Evolutionary conservation across 306 rosid genomes (phyloP), one percentile per base, ranked within the genome.

Genomic region (Coriaria nepalensis): DNA sequence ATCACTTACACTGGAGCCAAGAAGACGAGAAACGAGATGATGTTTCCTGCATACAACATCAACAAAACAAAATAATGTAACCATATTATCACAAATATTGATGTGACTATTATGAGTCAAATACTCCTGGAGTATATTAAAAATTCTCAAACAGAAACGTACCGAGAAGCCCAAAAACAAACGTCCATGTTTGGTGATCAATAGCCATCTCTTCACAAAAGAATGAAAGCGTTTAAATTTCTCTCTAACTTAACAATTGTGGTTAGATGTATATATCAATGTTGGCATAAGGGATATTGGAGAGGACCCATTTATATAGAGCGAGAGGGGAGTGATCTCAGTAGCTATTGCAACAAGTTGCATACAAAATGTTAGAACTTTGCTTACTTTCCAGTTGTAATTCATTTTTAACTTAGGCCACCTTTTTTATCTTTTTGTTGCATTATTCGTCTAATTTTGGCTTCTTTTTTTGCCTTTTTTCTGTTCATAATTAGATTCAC

Each of bases 151-250:
- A 12, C 29, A 42, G 8, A 0, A 10, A 7, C 33, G 4, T 72
- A 88, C 97, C 97, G 62, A 90, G 41, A 71, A 90, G 68, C 59
- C 95, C 98, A 55, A 81, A 90, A 5, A 77, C 68, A 59, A 85
- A 65, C 58, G 73, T 78, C 56, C 67, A 61, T 14, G 64, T 40
- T 15, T 82, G 72, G 43, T 73, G 69, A 36, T 50, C 42, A 58
- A 72, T 51, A 44, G 73, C 68, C 95, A 90, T 45, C 0, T 20
- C 72, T 39, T 71, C 43, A 40, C 60, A 67, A 50, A 50, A 55
- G 37, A 54, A 57, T 36, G 52, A 42, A 62, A 68, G 15, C 20
- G 20, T 29, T 13, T 37, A 45, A 61, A 55, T 1, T 20, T 20
- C 3, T 20, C 29, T 20, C 29, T 20, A 20, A 20, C 1, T 20